Percentiles rank a stretch among this genome's conserved stretches.
Conservation (phyloP, 139 green algal species). For the Astrephomene gubernaculifera region DNA sequence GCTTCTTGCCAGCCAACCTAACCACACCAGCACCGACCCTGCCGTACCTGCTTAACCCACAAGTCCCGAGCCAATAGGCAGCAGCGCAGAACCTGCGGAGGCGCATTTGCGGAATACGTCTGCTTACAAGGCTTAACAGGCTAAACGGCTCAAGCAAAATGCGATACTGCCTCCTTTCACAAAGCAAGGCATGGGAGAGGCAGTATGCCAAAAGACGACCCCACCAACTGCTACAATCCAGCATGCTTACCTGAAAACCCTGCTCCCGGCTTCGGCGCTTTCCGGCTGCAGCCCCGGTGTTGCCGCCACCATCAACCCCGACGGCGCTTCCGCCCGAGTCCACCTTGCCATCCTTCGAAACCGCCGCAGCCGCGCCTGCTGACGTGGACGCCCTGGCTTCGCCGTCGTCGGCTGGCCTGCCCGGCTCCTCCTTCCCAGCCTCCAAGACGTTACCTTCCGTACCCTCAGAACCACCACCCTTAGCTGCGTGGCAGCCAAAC, state of each 20-base stretch:
- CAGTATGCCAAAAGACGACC: too few relatives aligned
- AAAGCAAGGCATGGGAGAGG: too few relatives aligned
- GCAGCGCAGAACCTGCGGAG: constrained; percentile 13
- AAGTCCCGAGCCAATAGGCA: constrained; percentile 4
- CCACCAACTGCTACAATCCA: too few relatives aligned
- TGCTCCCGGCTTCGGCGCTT: too few relatives aligned
- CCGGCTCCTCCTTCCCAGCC: background rate
- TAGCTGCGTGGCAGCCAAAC: background rate
- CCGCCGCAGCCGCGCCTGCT: too few relatives aligned
- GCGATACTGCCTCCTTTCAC: background rate
- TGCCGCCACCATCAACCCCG: too few relatives aligned
- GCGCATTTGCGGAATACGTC: background rate
- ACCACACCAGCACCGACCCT: too few relatives aligned
- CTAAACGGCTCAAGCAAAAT: background rate
- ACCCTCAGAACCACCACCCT: background rate
- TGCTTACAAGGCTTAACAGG: background rate
- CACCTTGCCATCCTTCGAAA: background rate
- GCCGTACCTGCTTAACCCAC: background rate
- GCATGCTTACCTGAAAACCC: too few relatives aligned
- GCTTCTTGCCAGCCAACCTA: too few relatives aligned
- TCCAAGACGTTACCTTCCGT: background rate
- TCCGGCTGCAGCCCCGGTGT: too few relatives aligned
- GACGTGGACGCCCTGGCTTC: too few relatives aligned
- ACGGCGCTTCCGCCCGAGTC: background rate
- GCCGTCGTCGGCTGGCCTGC: background rate